A percentile compares a stretch with the other conserved stretches of the same genome.
These are phyloP conservation scores for Penicillium janthinellum DNA, from an alignment of 2,329 filamentous ascomycete genomes.

Conservation along the genomic window DNA sequence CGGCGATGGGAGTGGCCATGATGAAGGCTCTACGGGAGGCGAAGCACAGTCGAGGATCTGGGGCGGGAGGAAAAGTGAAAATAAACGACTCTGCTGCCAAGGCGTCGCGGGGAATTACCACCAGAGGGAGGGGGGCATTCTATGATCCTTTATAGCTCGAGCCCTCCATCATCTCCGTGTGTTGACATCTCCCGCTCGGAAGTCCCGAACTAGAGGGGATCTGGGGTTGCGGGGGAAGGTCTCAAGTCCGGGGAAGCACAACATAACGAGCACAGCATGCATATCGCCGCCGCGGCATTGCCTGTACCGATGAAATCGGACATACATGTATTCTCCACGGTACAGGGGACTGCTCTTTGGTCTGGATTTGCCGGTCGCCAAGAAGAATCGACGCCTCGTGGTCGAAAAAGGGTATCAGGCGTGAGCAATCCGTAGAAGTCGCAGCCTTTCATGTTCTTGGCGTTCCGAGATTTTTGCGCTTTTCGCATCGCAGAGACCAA, in stretches of 20 bases:
- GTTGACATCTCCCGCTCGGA: not conserved
- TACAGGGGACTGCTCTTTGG: not conserved
- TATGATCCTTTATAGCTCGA: conserved; percentile 5
- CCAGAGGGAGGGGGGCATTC: not conserved
- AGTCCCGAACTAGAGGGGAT: not conserved
- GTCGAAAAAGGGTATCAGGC: not conserved
- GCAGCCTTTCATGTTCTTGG: not conserved
- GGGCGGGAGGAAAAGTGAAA: not conserved
- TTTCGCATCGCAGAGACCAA: not conserved
- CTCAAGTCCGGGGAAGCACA: not conserved
- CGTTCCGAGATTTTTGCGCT: not conserved
- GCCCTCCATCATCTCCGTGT: not conserved
- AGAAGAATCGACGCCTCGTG: not conserved
- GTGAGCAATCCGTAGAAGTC: not conserved
- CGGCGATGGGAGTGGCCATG: conserved; percentile 12
- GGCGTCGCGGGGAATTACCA: not conserved
- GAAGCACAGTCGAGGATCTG: not conserved
- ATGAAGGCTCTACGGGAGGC: not conserved
- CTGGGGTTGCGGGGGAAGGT: conserved; percentile 13
- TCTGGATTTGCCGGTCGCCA: conserved; percentile 16
- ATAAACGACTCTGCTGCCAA: not conserved
- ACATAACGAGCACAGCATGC: not conserved
- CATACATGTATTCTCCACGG: no score
- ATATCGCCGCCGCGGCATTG: no score
- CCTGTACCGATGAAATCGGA: no score